These are phyloP conservation scores for Rhynchospora pubera DNA, from an alignment of 176 grass and related monocot genomes.

Conservation along the genomic window DNA sequence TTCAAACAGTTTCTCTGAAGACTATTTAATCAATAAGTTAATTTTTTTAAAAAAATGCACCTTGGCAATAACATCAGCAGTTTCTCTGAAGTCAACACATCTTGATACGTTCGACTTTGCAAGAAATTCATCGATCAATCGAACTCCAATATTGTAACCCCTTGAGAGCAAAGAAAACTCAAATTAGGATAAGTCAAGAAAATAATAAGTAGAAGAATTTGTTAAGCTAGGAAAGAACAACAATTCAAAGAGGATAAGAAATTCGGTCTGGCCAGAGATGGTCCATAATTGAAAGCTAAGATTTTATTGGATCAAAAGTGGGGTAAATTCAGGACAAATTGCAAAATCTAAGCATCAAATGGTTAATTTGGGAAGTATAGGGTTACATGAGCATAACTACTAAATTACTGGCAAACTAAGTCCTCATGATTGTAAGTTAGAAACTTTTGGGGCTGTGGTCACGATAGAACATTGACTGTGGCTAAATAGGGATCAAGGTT, in stretches of 20 bases:
- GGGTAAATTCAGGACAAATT: not conserved
- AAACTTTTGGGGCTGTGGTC: not conserved
- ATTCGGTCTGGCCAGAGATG: not conserved
- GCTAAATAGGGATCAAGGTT: not conserved
- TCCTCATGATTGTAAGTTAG: not conserved
- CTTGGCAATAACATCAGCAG: conserved; percentile 94
- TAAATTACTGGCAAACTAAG: not conserved
- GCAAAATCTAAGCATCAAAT: not conserved
- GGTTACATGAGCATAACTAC: not conserved
- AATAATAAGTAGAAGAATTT: not conserved
- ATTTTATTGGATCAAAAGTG: not conserved
- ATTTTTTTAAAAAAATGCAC: conserved; percentile 22
- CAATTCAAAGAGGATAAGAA: not conserved
- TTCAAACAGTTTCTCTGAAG: not conserved
- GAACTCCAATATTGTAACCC: conserved; percentile 95
- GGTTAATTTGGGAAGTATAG: not conserved
- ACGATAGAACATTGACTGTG: not conserved
- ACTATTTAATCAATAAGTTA: too few species aligned
- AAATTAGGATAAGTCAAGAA: not conserved
- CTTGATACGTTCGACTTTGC: conserved; percentile 90
- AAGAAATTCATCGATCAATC: conserved; percentile 93
- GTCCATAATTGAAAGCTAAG: not conserved
- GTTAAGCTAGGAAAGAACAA: not conserved
- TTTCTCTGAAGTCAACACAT: conserved; percentile 98
- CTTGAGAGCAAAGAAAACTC: conserved; percentile 32